These are phyloP conservation scores for Malassezia cuniculi DNA, from an alignment of 1,284 basidiomycete genomes.

Conservation along the genomic window DNA sequence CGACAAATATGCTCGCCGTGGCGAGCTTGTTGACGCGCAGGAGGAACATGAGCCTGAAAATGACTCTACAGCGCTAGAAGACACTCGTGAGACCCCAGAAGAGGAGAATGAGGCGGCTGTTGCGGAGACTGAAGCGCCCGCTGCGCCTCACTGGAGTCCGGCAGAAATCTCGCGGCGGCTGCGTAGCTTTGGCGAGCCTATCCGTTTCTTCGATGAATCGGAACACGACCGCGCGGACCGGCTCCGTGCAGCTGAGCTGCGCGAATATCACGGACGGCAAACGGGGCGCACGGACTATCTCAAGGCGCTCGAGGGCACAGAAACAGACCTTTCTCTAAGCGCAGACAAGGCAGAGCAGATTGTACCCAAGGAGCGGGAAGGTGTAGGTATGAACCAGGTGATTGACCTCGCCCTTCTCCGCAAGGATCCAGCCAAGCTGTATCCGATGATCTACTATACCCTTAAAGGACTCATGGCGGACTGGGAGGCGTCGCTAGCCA, in stretches of 20 bases:
- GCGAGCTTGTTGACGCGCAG: conserved; percentile 20
- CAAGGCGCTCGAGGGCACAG: conserved; percentile 70
- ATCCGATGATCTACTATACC: conserved; percentile 93
- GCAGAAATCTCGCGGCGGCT: conserved; percentile 7
- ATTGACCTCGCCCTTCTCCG: conserved; percentile 60
- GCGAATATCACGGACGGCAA: conserved; percentile 48
- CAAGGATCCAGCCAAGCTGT: conserved; percentile 84
- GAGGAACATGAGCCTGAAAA: conserved; percentile 2
- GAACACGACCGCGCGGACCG: conserved; percentile 84
- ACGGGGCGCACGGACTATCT: conserved; percentile 63
- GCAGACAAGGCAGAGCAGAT: too few relatives aligned
- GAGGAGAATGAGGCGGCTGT: conserved; percentile 1
- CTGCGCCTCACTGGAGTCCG: conserved; percentile 4
- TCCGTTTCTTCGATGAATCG: conserved; percentile 83
- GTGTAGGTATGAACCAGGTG: conserved; percentile 35
- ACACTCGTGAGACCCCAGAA: neutral
- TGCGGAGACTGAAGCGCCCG: too few relatives aligned
- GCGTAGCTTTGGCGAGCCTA: conserved; percentile 57
- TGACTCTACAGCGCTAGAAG: too few relatives aligned
- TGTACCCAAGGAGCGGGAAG: conserved; percentile 36
- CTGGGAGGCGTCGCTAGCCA: conserved; percentile 87
- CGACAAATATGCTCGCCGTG: conserved; percentile 30
- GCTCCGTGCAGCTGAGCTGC: conserved; percentile 78
- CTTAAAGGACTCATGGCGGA: conserved; percentile 78
- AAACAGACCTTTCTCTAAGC: conserved; percentile 52